Base-by-base conservation (phyloP, 441 rosid genomes). In the Bocquillonia castaneifolia region DNA sequence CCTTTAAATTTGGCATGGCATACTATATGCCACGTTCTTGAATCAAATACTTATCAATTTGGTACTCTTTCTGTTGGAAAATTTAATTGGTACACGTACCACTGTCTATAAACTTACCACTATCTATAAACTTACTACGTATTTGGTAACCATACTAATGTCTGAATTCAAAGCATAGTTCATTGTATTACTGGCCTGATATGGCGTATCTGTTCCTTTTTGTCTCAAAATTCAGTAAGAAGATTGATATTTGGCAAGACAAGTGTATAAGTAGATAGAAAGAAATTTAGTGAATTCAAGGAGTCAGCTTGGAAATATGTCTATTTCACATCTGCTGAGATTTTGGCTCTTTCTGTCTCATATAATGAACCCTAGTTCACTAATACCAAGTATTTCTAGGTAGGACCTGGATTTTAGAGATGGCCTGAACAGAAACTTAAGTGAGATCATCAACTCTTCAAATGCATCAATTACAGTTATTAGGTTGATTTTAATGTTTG, bases 291-390 rank as follows among this genome's bases (percentile, higher is more conserved):
- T 28, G 88, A 89, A 68, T 92, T 92, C 73, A 88, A 92, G 80
- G 98, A 92, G 72, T 88, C 96, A 0, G 95, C 96, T 13, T 92
- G 96, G 98, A 92, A 92, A 76, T 90, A 78, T 76, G 67, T 90
- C 20, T 92, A 88, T 63, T 92, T 71, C 71, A 78, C 88, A 28
- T 87, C 93, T 17, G 94, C 93, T 17, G 98, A 88, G 77, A 2
- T 83, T 56, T 75, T 91, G 57, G 88, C 84, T 67, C 75, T 89
- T 37, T 74, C 74, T 67, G 86, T 89, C 23, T 67, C 93, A 31
- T 87, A 85, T 64, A 70, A 79, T 15, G 95, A 90, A 64, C 98
- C 98, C 61, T 92, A 96, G 98, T 88, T 88, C 65, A 85, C 88
- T 39, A 74, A 79, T 51, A 86, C 92, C n/a, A 85, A 71, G 76